phyloP scores from a whole-genome alignment of 805 yeast species.

The Sugiyamaella lignohabitans region DNA sequence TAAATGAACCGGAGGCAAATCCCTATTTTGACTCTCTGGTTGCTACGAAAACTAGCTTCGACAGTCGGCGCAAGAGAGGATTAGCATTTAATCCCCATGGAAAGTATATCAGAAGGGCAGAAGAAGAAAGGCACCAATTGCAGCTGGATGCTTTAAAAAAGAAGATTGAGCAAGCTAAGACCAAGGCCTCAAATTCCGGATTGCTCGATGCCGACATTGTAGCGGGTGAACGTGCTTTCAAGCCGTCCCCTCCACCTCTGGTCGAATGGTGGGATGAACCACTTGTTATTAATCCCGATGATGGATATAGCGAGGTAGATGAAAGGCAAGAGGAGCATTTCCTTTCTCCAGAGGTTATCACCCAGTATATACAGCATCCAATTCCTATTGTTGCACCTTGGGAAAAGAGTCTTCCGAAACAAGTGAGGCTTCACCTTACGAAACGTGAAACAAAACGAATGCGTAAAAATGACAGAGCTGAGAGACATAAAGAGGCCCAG shows the following conservation, averaged over 20 bases:
- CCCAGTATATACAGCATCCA: slow-evolving; percentile 79
- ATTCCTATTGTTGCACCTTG: slow-evolving; percentile 50
- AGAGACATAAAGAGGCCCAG: slow-evolving; percentile 60
- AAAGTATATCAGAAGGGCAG: slow-evolving; percentile 50
- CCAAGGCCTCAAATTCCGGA: slow-evolving; percentile 27
- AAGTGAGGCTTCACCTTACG: slow-evolving; percentile 55
- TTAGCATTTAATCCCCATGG: slow-evolving; percentile 57
- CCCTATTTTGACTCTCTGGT: slow-evolving; percentile 34
- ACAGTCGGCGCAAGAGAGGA: slow-evolving; percentile 29
- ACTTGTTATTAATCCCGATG: slow-evolving; percentile 35
- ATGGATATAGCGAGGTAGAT: slow-evolving; percentile 14
- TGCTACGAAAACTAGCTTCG: slow-evolving; percentile 4
- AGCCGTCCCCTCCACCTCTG: slow-evolving; percentile 47
- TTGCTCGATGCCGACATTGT: slow-evolving; percentile 47
- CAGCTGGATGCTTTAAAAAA: slow-evolving; percentile 31
- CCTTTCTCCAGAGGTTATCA: slow-evolving; percentile 40
- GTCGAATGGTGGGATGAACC: slow-evolving; percentile 90
- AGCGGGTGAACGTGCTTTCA: slow-evolving; percentile 52
- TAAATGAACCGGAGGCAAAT: slow-evolving; percentile 18
- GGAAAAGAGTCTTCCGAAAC: slow-evolving; percentile 38
- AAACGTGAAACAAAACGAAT: slow-evolving; percentile 69
- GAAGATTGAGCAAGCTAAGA: slow-evolving; percentile 29
- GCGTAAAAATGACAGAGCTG: slow-evolving; percentile 62
- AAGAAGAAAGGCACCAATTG: slow-evolving; percentile 41
- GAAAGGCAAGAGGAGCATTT: slow-evolving; percentile 18